Conservation (phyloP, 257 asterid genomes). For the Nicotiana paniculata region DNA sequence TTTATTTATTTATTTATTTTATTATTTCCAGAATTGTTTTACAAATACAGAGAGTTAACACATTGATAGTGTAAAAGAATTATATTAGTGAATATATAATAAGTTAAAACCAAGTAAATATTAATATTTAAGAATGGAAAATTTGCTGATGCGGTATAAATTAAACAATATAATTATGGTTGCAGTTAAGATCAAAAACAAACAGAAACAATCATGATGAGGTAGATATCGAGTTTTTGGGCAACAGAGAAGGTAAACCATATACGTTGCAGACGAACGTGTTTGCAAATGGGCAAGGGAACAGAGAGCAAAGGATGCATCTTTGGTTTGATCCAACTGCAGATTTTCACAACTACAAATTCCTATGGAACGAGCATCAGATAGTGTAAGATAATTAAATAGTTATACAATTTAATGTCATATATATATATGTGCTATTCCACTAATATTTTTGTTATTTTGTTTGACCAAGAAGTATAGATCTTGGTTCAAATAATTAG, state of each 20-base stretch:
- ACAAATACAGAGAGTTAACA: too few relatives aligned
- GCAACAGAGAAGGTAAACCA: conserved; percentile 55
- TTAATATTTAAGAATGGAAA: too few relatives aligned
- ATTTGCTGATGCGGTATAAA: neutral
- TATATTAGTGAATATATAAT: too few relatives aligned
- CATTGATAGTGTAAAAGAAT: too few relatives aligned
- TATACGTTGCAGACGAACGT: conserved; percentile 56
- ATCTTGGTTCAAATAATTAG: too few relatives aligned
- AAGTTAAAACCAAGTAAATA: too few relatives aligned
- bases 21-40: too few relatives aligned
- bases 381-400: conserved; percentile 38
- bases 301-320: conserved; percentile 40
- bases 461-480: too few relatives aligned
- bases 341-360: conserved; percentile 53
- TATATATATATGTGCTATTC: neutral
- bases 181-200: conserved; percentile 41
- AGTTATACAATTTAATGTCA: neutral
- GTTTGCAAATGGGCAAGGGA: conserved; percentile 42
- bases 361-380: conserved; percentile 57
- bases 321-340: conserved; percentile 73
- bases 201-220: conserved; percentile 35
- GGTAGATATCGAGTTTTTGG: conserved; percentile 66
- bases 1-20: too few relatives aligned
- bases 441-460: too few relatives aligned
- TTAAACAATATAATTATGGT: too few relatives aligned